Conservation (phyloP, 768 basidiomycete species). For the Lactarius pseudohatsudake region DNA sequence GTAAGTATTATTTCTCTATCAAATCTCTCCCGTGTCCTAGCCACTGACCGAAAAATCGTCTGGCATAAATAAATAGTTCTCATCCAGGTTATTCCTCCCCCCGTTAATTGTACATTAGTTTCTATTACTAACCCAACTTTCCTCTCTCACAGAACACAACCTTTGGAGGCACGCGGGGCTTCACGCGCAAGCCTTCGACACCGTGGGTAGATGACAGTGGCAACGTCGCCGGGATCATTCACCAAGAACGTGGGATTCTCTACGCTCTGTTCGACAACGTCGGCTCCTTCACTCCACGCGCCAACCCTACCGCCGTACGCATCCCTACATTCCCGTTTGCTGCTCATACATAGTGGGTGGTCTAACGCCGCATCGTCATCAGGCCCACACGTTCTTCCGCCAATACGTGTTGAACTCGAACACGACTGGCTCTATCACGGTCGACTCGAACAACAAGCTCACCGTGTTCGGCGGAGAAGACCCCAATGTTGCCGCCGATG, state of each 20-base stretch:
- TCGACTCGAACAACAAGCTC: conserved; percentile 30
- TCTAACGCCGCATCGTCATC: background rate
- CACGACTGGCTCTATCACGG: conserved; percentile 54
- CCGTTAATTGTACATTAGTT: background rate
- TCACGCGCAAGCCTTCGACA: conserved; percentile 65
- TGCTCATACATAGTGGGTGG: conserved; percentile 8
- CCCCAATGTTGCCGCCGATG: conserved; percentile 43
- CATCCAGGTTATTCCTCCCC: conserved; percentile 12
- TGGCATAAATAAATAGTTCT: conserved; percentile 7
- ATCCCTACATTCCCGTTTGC: conserved; percentile 37
- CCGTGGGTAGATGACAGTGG: conserved; percentile 62
- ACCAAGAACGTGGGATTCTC: conserved; percentile 67
- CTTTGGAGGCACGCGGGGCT: conserved; percentile 75
- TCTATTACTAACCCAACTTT: background rate
- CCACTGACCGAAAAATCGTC: background rate
- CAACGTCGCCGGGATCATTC: conserved; percentile 64
- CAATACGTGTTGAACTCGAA: conserved; percentile 70
- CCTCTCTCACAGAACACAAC: conserved; percentile 63
- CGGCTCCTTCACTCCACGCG: conserved; percentile 43
- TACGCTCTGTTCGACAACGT: conserved; percentile 42
- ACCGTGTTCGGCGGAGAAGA: conserved; percentile 53
- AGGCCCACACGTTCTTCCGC: conserved; percentile 62
- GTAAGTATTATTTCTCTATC: conserved; percentile 1
- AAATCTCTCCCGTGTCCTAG: background rate
- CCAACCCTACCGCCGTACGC: conserved; percentile 48